These are phyloP conservation scores for Spatholobus suberectus DNA, from an alignment of 306 rosid genomes.

Conservation along the genomic window DNA sequence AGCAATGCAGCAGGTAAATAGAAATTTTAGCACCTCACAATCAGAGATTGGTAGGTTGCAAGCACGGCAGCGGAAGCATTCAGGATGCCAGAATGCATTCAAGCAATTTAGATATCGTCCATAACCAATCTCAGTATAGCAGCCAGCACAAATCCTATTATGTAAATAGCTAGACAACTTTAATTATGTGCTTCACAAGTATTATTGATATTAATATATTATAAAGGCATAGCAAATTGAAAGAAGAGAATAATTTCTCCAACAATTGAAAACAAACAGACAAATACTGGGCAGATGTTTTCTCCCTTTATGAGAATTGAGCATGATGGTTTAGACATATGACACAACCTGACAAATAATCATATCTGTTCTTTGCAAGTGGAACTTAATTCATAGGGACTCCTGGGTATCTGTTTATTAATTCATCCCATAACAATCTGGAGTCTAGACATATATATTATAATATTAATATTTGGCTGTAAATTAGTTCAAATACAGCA, in stretches of 20 bases:
- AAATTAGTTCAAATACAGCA: conserved; percentile 24
- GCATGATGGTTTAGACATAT: not conserved
- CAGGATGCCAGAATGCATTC: conserved; percentile 97
- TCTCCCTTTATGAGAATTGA: conserved; percentile 1
- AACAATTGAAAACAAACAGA: conserved; percentile 25
- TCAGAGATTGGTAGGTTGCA: conserved; percentile 92
- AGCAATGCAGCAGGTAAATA: not conserved
- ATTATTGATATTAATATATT: not conserved
- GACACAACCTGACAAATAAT: not conserved
- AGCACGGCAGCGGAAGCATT: conserved; percentile 93
- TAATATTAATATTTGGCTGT: conserved; percentile 12
- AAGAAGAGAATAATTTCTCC: conserved; percentile 33
- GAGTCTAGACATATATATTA: conserved; percentile 2
- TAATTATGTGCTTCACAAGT: conserved; percentile 27
- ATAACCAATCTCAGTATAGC: conserved; percentile 73
- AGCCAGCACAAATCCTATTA: conserved; percentile 83
- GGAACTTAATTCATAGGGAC: conserved; percentile 30
- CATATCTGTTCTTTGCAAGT: conserved; percentile 22
- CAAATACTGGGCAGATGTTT: conserved; percentile 4
- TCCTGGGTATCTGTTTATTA: not conserved
- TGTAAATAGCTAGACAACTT: conserved; percentile 17
- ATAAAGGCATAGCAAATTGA: conserved; percentile 5
- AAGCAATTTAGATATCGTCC: conserved; percentile 93
- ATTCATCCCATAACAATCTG: conserved; percentile 2
- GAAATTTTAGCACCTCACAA: conserved; percentile 68